Base-by-base conservation (phyloP, 371 early-diverging fungal genomes). In the Mucor ambiguus region DNA sequence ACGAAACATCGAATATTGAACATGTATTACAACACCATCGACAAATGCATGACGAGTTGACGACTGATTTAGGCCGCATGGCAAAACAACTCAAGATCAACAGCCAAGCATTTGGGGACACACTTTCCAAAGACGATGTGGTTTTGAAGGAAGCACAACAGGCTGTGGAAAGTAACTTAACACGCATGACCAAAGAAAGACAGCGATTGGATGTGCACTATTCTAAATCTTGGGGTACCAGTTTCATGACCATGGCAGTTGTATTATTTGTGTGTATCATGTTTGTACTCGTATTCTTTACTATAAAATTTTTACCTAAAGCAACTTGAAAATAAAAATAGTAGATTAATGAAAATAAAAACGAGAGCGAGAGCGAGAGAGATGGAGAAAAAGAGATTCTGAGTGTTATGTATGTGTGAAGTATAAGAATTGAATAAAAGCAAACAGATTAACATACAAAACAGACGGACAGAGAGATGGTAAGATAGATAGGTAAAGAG, bases 281-380 rank as follows among this genome's bases (percentile, higher is more conserved):
- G 69, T 91, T 92, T 75, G 75, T 90, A 44, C 70, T 89, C 14
- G 85, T 91, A 33, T 87, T 91, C 49, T 77, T 89, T 62, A 85
- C 91, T 32, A 90, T 92, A 75, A 80, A 86, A 46, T 74, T 91
- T 16, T 79, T 89, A 52, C 90, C 90, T 9, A 90, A 90, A 69
- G 80, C 83, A 66, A 52, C 52, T 26, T 52, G 52, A 49, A 33
- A 26, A 24, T n/a, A n/a, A 4, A 52, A 16, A 52, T 7, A 9
- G 22, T 46, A 46, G 46, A 52, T 52, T 52, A 52, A 52, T 52
- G 41, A 52, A 52, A 52, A 52, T 28, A 52, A 28, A 28, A 55
- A 2, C 8, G 33, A 33, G 33, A 33, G 33, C 4, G 33, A 3
- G 33, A 3, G 33, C 3, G 33, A 33, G 33, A 30, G 6, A 33